A percentile compares a stretch with the other conserved stretches of the same genome.
Evolutionary conservation across 768 basidiomycete species (phyloP).

Genomic region (Lentinula lateritia): DNA sequence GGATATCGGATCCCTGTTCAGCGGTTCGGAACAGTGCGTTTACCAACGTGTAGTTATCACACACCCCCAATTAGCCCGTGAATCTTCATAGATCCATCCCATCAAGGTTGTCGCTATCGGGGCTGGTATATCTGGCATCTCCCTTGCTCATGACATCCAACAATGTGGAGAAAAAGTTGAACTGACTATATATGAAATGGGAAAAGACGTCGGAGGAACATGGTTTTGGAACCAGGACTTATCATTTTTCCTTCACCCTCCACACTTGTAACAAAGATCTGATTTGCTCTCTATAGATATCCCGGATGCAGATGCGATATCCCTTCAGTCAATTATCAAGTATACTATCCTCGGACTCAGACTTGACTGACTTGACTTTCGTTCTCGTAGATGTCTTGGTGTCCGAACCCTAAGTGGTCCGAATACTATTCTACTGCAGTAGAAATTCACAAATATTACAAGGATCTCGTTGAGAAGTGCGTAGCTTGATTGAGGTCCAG

Average conservation of each 20-base stretch:
- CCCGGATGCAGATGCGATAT: constrained; percentile 41
- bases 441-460: constrained; percentile 41
- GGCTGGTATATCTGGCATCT: constrained; percentile 40
- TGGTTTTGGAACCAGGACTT: constrained; percentile 34
- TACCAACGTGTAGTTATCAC: background rate
- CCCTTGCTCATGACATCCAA: constrained; percentile 17
- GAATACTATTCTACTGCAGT: constrained; percentile 38
- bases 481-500: background rate
- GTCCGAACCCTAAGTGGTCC: constrained; percentile 36
- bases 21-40: constrained; percentile 13
- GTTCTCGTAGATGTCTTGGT: constrained; percentile 14
- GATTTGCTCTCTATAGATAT: constrained; percentile 9
- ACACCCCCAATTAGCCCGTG: background rate
- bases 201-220: constrained; percentile 39
- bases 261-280: background rate
- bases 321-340: constrained; percentile 26
- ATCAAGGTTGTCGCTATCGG: constrained; percentile 39
- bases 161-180: constrained; percentile 30
- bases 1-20: constrained; percentile 16
- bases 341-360: background rate
- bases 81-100: constrained; percentile 17
- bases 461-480: constrained; percentile 35
- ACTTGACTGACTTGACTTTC: background rate
- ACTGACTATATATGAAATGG: constrained; percentile 43
- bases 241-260: constrained; percentile 15